Conservation (phyloP, 495 filamentous ascomycete species). For the Xylona heveae region DNA sequence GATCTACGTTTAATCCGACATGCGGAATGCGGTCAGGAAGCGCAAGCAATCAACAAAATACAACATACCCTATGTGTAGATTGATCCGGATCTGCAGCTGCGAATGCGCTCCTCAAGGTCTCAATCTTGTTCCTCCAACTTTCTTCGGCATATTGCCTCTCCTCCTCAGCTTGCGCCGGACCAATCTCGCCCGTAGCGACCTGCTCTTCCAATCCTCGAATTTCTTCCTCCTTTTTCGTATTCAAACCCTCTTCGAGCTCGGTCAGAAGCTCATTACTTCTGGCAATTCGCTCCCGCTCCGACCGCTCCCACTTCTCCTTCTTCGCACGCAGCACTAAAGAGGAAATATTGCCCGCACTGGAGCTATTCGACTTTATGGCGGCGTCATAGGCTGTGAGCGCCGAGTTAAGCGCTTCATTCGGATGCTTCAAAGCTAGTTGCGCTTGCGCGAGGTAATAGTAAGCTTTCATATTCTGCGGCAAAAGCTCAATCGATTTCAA, state of each 20-base stretch:
- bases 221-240: slow-evolving; percentile 21
- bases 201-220: slow-evolving; percentile 21
- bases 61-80: slow-evolving; percentile 26
- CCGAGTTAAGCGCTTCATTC: slow-evolving; percentile 50
- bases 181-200: slow-evolving; percentile 10
- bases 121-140: slow-evolving; percentile 36
- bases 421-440: slow-evolving; percentile 54
- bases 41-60: too few species aligned
- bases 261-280: slow-evolving; percentile 27
- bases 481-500: slow-evolving; percentile 45
- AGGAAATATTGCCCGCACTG: slow-evolving; percentile 41
- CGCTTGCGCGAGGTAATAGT: slow-evolving; percentile 67
- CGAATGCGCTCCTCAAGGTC: slow-evolving; percentile 37
- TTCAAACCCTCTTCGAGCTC: slow-evolving; percentile 28
- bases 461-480: slow-evolving; percentile 53
- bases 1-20: slow-evolving; percentile 6
- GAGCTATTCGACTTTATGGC: slow-evolving; percentile 37
- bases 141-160: slow-evolving; percentile 26
- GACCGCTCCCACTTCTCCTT: slow-evolving; percentile 44
- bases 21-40: too few species aligned
- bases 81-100: slow-evolving; percentile 32
- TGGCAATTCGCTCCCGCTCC: slow-evolving; percentile 18
- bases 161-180: slow-evolving; percentile 24
- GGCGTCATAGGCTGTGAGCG: slow-evolving; percentile 49
- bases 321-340: slow-evolving; percentile 53